Conservation (phyloP, 495 filamentous ascomycete genomes). For the Amphirosellinia nigrospora region DNA sequence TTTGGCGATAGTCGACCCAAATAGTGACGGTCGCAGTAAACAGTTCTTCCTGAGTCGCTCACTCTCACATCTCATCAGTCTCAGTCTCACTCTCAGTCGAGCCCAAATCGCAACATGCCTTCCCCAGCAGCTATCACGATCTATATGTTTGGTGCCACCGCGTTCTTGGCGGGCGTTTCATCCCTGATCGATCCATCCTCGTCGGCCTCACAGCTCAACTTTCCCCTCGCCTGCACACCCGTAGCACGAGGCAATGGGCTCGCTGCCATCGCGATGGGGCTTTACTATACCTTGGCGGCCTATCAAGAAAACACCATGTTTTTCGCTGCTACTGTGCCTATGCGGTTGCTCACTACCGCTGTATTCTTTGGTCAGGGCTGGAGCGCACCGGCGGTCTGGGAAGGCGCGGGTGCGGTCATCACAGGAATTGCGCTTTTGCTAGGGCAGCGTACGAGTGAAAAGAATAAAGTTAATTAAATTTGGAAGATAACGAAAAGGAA, state of each 20-base stretch:
- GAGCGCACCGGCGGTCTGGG: slow-evolving; percentile 27
- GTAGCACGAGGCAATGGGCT: slow-evolving; percentile 20
- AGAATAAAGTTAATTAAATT: neutral
- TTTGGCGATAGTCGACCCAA: neutral
- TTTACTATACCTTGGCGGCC: slow-evolving; percentile 31
- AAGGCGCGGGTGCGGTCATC: slow-evolving; percentile 26
- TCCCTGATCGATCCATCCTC: slow-evolving; percentile 17
- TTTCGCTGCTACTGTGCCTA: slow-evolving; percentile 29
- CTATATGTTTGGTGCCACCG: slow-evolving; percentile 26
- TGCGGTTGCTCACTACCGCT: slow-evolving; percentile 29
- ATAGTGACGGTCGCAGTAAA: neutral
- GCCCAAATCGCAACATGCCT: slow-evolving; percentile 8
- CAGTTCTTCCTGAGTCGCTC: neutral
- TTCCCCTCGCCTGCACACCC: slow-evolving; percentile 13
- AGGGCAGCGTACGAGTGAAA: neutral
- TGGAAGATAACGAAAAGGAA: neutral
- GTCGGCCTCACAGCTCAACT: slow-evolving; percentile 12
- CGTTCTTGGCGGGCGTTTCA: slow-evolving; percentile 23
- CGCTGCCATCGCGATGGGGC: slow-evolving; percentile 31
- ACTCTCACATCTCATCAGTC: neutral
- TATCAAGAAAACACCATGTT: slow-evolving; percentile 30
- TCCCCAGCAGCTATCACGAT: slow-evolving; percentile 27
- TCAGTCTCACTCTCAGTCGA: neutral
- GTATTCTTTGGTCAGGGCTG: slow-evolving; percentile 29
- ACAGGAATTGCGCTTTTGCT: slow-evolving; percentile 25